A percentile compares a stretch with the other conserved stretches of the same genome.
Evolutionary conservation across 257 asterid species (phyloP).

Genomic region (Linderniella brevidens): DNA sequence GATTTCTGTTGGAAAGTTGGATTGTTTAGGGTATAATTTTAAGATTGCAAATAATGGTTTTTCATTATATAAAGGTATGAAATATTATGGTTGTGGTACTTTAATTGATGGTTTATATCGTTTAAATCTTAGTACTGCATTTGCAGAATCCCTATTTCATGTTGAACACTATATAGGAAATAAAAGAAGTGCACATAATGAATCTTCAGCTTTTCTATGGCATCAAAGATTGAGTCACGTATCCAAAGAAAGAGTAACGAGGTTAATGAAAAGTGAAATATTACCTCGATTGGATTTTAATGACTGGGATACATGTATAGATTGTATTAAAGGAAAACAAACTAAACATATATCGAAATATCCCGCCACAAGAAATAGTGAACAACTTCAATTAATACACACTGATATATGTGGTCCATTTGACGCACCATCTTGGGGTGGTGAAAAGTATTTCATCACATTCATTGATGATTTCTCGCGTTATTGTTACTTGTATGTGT

Average conservation of each 20-base stretch:
- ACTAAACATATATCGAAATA: background rate
- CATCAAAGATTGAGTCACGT: constrained; percentile 1
- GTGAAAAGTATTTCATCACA: too few species aligned
- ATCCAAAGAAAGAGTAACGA: background rate
- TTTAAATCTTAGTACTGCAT: background rate
- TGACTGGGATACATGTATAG: background rate
- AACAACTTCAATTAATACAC: too few species aligned
- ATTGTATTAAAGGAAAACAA: background rate
- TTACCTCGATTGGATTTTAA: background rate
- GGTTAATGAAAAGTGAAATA: constrained; percentile 1
- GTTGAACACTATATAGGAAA: background rate
- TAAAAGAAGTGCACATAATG: background rate
- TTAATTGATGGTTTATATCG: background rate
- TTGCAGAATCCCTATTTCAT: background rate
- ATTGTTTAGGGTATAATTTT: too few species aligned
- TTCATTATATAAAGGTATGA: too few species aligned
- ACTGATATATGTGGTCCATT: too few species aligned
- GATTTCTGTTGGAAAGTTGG: too few species aligned
- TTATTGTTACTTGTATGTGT: too few species aligned
- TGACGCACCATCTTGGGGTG: too few species aligned
- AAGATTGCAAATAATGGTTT: too few species aligned
- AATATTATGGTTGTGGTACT: background rate
- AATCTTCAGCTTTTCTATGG: background rate
- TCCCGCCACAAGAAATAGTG: background rate
- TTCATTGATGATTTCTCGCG: too few species aligned